Conservation (phyloP, 805 yeast species). For the Candida qinlingensis region DNA sequence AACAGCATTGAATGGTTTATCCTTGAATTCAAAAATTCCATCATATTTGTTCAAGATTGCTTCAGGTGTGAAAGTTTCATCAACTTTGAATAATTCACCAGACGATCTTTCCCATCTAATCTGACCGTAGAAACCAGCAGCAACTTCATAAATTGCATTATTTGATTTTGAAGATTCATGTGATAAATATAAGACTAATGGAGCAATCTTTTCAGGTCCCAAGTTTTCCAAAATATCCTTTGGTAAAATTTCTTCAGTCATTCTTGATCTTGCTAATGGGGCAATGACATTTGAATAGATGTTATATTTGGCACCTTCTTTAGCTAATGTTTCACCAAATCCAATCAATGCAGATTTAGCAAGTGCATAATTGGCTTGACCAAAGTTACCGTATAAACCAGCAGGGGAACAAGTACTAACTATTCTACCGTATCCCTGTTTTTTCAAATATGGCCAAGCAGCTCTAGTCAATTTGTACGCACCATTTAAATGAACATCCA, state of each 20-base stretch:
- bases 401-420: conserved; percentile 97
- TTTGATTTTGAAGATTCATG: conserved; percentile 59
- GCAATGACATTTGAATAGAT: conserved; percentile 85
- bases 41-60: conserved; percentile 65
- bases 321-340: conserved; percentile 88
- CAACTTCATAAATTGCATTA: conserved; percentile 83
- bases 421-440: conserved; percentile 84
- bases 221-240: conserved; percentile 75
- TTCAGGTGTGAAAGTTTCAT: conserved; percentile 74
- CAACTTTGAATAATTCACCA: conserved; percentile 81
- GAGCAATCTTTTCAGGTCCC: conserved; percentile 87
- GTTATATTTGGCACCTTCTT: conserved; percentile 85
- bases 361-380: conserved; percentile 92
- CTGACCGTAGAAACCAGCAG: conserved; percentile 90
- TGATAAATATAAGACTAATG: conserved; percentile 75
- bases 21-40: conserved; percentile 58
- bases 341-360: conserved; percentile 91
- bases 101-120: conserved; percentile 92
- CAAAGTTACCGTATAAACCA: conserved; percentile 94
- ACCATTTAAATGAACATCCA: conserved; percentile 87
- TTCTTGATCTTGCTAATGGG: conserved; percentile 91
- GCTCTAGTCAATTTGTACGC: conserved; percentile 80
- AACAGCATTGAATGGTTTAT: conserved; percentile 45
- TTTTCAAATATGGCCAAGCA: conserved; percentile 86
- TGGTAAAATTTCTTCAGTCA: conserved; percentile 90